phyloP scores from a whole-genome alignment of 192 early-diverging fungal genomes.

The Thamnidium elegans region DNA sequence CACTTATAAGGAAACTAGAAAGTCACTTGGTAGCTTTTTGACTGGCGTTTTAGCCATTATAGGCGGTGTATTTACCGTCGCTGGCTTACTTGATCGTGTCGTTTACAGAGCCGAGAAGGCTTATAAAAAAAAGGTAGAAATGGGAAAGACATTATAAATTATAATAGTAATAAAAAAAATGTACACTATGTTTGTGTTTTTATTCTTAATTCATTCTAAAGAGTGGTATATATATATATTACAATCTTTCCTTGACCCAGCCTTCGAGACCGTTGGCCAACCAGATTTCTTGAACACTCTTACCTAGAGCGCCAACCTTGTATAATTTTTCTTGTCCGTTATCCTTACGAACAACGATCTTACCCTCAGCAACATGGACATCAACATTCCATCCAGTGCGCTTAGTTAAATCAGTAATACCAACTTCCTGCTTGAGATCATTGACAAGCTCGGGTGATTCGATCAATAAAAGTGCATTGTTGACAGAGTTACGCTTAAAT shows the following conservation, averaged over 20 bases:
- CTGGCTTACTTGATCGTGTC: slow-evolving; percentile 81
- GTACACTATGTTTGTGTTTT: no score
- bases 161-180: background rate
- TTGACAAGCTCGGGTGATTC: slow-evolving; percentile 82
- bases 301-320: slow-evolving; percentile 66
- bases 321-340: slow-evolving; percentile 42
- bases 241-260: slow-evolving; percentile 83
- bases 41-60: slow-evolving; percentile 90
- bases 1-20: slow-evolving; percentile 74
- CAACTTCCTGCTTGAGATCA: slow-evolving; percentile 58
- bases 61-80: slow-evolving; percentile 95
- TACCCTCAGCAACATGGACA: slow-evolving; percentile 72
- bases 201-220: no score
- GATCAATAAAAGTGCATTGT: slow-evolving; percentile 92
- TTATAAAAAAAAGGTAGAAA: slow-evolving; percentile 72
- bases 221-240: background rate
- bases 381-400: slow-evolving; percentile 74
- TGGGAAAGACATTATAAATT: slow-evolving; percentile 69
- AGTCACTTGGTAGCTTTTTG: slow-evolving; percentile 85
- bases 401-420: slow-evolving; percentile 56
- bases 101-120: slow-evolving; percentile 85
- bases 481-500: slow-evolving; percentile 98
- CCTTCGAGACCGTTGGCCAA: slow-evolving; percentile 91
- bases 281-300: slow-evolving; percentile 96
- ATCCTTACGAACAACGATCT: slow-evolving; percentile 40